Percentiles rank a stretch among this genome's conserved stretches.
These are phyloP conservation scores for Calocera viscosa DNA, from an alignment of 768 basidiomycete genomes.

Conservation along the genomic window DNA sequence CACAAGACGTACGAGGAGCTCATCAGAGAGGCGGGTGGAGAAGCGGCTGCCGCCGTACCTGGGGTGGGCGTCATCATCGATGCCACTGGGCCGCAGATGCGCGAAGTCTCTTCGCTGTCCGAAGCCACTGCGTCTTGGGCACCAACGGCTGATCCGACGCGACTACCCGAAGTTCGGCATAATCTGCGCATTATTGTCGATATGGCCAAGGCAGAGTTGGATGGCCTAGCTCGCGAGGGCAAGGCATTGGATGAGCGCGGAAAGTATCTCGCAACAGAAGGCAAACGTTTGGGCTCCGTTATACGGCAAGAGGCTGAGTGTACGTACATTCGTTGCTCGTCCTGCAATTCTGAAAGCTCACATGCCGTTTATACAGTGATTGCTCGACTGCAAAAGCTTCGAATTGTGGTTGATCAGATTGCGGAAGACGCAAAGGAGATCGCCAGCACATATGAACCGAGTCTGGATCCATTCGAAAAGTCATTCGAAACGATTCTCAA, in stretches of 20 bases:
- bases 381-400: conserved; percentile 60
- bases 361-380: conserved; percentile 45
- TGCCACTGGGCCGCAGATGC: conserved; percentile 82
- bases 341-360: background rate
- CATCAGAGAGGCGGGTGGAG: conserved; percentile 69
- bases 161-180: conserved; percentile 93
- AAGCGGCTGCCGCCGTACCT: conserved; percentile 30
- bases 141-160: conserved; percentile 71
- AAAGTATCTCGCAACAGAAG: conserved; percentile 58
- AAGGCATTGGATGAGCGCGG: conserved; percentile 69
- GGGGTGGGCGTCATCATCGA: conserved; percentile 85
- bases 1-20: conserved; percentile 98
- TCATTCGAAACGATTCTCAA: conserved; percentile 58
- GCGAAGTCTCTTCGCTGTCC: conserved; percentile 75
- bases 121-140: conserved; percentile 71
- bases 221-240: conserved; percentile 82
- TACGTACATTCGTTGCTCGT: conserved; percentile 28
- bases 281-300: conserved; percentile 51
- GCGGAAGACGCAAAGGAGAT: conserved; percentile 50
- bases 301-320: conserved; percentile 67
- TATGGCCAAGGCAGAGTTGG: conserved; percentile 68
- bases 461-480: conserved; percentile 60
- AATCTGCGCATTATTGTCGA: conserved; percentile 82
- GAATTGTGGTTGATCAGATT: conserved; percentile 63
- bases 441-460: conserved; percentile 49